Conservation (phyloP, 305 asterid genomes). For the Striga hermonthica region DNA sequence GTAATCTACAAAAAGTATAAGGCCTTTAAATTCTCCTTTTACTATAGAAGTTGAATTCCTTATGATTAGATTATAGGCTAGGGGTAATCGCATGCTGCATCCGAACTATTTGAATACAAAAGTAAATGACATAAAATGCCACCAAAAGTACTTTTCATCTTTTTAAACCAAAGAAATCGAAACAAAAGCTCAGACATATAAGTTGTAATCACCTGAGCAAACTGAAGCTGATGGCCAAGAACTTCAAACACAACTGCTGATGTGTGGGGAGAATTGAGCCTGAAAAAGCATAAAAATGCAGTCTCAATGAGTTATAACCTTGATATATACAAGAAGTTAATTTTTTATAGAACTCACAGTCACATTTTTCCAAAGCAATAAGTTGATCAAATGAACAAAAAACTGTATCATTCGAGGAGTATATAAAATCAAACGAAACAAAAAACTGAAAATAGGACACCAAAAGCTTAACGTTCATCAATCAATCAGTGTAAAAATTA, state of each 20-base stretch:
- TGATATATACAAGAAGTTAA: too few species aligned
- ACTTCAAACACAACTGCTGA: conserved; percentile 71
- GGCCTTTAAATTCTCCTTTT: not conserved
- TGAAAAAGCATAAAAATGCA: conserved; percentile 25
- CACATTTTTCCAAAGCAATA: too few species aligned
- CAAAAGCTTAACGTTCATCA: too few species aligned
- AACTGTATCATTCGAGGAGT: too few species aligned
- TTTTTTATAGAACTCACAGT: too few species aligned
- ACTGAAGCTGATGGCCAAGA: conserved; percentile 84
- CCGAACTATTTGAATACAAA: too few species aligned
- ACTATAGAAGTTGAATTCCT: not conserved
- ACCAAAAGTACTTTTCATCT: not conserved
- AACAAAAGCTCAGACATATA: conserved; percentile 16
- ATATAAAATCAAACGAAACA: not conserved
- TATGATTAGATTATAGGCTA: not conserved
- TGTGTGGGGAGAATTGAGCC: conserved; percentile 80
- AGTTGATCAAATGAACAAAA: too few species aligned
- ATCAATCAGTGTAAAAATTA: too few species aligned
- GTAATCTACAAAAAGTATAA: conserved; percentile 7
- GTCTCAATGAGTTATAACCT: too few species aligned
- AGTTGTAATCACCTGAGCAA: conserved; percentile 65
- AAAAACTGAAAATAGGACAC: not conserved
- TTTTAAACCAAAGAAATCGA: conserved; percentile 3
- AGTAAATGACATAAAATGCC: conserved; percentile 9
- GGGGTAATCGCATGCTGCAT: too few species aligned